Evolutionary conservation across 345 rosid genomes (phyloP).

Genomic region (Aquilaria malaccensis): DNA sequence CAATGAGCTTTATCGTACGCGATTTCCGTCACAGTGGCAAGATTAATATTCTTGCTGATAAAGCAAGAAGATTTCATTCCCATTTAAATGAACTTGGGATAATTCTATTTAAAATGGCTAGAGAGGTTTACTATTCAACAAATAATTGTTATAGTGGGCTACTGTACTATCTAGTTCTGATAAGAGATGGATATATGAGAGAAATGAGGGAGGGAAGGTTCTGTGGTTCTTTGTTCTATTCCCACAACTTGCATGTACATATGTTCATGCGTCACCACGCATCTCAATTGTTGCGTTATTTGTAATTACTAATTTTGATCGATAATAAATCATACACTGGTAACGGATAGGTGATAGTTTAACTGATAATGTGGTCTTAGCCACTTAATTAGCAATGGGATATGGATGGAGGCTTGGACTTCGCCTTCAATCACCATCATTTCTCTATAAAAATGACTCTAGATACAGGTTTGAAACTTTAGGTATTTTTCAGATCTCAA

Average conservation of each 20-base stretch:
- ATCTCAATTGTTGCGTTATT: background rate
- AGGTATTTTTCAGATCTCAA: no score
- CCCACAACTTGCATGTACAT: conserved; percentile 10
- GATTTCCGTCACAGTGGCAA: conserved; percentile 2
- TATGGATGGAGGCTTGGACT: no score
- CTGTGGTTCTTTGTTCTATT: conserved; percentile 11
- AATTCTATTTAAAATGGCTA: conserved; percentile 3
- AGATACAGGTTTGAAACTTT: no score
- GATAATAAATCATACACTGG: no score
- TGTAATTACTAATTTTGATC: no score
- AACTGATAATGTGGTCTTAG: no score
- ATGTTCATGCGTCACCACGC: conserved; percentile 4
- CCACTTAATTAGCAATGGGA: no score
- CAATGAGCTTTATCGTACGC: background rate
- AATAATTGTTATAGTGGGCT: background rate
- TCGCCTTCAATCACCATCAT: no score
- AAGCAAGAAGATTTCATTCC: conserved; percentile 5
- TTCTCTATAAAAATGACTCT: no score
- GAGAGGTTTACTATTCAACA: background rate
- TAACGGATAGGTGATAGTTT: no score
- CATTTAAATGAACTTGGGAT: conserved; percentile 2
- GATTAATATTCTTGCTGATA: conserved; percentile 1
- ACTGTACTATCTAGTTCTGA: no score
- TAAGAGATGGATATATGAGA: background rate
- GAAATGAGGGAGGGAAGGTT: conserved; percentile 7